phyloP scores from a whole-genome alignment of 148 eudicot species.

The Silene conica region DNA sequence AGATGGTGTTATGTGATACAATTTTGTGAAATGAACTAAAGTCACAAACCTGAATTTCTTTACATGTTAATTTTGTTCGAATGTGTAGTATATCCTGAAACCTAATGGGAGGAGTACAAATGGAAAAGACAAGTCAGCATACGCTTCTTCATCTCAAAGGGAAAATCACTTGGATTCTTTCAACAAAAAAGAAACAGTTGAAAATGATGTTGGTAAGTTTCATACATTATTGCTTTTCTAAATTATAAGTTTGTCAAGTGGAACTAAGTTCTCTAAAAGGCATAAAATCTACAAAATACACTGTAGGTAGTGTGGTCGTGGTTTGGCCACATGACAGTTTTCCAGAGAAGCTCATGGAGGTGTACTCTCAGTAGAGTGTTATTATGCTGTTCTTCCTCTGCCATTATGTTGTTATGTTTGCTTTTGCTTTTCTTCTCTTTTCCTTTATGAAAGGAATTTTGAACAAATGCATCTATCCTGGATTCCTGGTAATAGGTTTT shows the following conservation, averaged over 20 bases:
- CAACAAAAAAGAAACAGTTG: constrained; percentile 38
- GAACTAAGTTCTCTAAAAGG: background rate
- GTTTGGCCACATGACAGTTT: too few relatives aligned
- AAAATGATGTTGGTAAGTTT: constrained; percentile 49
- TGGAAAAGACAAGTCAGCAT: constrained; percentile 62
- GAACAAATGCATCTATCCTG: too few relatives aligned
- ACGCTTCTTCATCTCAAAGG: constrained; percentile 42
- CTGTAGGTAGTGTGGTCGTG: too few relatives aligned
- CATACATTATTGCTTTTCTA: background rate
- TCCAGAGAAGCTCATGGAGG: too few relatives aligned
- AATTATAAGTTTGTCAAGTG: background rate
- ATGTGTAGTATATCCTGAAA: constrained; percentile 63
- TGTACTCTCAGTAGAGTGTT: too few relatives aligned
- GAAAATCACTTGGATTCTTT: constrained; percentile 39
- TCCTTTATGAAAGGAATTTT: too few relatives aligned
- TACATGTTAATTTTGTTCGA: constrained; percentile 4
- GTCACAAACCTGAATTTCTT: background rate
- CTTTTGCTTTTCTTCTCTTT: too few relatives aligned
- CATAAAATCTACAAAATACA: background rate
- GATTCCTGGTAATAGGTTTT: too few relatives aligned
- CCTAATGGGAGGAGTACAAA: constrained; percentile 47
- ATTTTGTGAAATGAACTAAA: background rate
- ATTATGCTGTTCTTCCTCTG: too few relatives aligned
- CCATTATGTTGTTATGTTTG: too few relatives aligned
- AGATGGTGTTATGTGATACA: background rate